Evolutionary conservation across 1,139 yeast genomes (phyloP).

Genomic region (Blastobotrys indianensis): DNA sequence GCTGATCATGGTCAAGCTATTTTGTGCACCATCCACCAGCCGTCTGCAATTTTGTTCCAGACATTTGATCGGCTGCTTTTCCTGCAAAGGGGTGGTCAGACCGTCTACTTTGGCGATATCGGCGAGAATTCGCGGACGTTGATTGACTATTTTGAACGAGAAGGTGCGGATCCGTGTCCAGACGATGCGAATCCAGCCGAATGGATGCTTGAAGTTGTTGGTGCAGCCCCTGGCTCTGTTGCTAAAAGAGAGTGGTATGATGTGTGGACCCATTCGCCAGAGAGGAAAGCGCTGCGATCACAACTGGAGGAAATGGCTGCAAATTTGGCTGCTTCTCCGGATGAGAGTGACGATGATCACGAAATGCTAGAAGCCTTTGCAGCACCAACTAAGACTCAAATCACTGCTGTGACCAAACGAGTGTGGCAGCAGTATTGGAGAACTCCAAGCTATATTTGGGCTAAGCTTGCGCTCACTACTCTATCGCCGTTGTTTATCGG

Average conservation of each 20-base stretch:
- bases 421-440: conserved; percentile 66
- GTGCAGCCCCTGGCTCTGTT: conserved; percentile 73
- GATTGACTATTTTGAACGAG: conserved; percentile 59
- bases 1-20: conserved; percentile 79
- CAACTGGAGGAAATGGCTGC: conserved; percentile 27
- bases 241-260: conserved; percentile 60
- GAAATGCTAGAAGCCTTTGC: conserved; percentile 33
- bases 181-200: conserved; percentile 72
- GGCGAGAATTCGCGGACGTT: conserved; percentile 58
- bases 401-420: conserved; percentile 44
- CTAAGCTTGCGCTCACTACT: conserved; percentile 52
- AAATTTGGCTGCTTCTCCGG: conserved; percentile 22
- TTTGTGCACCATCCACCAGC: conserved; percentile 79
- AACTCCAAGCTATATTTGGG: conserved; percentile 65
- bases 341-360: conserved; percentile 17
- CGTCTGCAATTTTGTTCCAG: conserved; percentile 69
- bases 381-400: conserved; percentile 45
- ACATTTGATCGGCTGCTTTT: conserved; percentile 73
- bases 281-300: conserved; percentile 40
- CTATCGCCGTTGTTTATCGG: conserved; percentile 60
- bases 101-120: conserved; percentile 76
- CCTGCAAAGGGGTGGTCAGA: conserved; percentile 67
- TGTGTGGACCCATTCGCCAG: conserved; percentile 59
- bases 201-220: conserved; percentile 76
- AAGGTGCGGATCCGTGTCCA: conserved; percentile 66